Evolutionary conservation across 495 filamentous ascomycete species (phyloP), one percentile per base, ranked within the genome.

Genomic region (Geoglossum glabrum): DNA sequence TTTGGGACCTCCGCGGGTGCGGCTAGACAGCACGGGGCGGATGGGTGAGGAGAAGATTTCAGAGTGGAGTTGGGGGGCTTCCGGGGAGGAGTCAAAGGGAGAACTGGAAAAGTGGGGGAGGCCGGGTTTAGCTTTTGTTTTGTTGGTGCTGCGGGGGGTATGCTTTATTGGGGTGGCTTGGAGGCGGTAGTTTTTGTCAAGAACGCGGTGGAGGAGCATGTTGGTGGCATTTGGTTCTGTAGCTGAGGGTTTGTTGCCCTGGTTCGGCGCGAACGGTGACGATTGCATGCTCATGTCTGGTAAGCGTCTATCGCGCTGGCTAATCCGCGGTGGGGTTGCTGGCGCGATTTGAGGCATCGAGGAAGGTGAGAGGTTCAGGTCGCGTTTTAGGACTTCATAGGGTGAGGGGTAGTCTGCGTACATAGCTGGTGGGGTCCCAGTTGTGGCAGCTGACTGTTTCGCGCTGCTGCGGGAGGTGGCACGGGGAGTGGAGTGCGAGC

Each of bases 171-270:
- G 93, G 9, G 92, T 98, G 13, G 92, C 89, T 71, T 88, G 85
- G 0, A 98, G 71, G 30, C 93, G 85, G 69, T 93, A 98, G 46
- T 84, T 96, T 66, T 92, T 95, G 71, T 96, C 87, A 8, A 87
- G 79, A 36, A 97, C 74, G 59, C 84, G 84, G 66, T 98, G 92
- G 11, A 98, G 73, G 7, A 98, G 75, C 0, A 82, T 79, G 66
- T 95, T 87, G 40, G 15, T 38, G 21, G 57, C 56, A 58, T 51
- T 55, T 58, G 19, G 58, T 63, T 38, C 43, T 59, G 23, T 61
- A 72, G 64, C 61, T 8, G 46, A 25, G 11, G 40, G 17, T 45
- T 45, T 38, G 51, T 19, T 55, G 17, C 6, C 33, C 55, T 3
- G 17, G 31, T 11, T 61, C 3, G 54, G 54, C 30, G 54, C 23